A percentile compares a stretch with the other conserved stretches of the same genome.
phyloP scores from a whole-genome alignment of 2,329 filamentous ascomycete genomes.

The Diaporthe ampelina region DNA sequence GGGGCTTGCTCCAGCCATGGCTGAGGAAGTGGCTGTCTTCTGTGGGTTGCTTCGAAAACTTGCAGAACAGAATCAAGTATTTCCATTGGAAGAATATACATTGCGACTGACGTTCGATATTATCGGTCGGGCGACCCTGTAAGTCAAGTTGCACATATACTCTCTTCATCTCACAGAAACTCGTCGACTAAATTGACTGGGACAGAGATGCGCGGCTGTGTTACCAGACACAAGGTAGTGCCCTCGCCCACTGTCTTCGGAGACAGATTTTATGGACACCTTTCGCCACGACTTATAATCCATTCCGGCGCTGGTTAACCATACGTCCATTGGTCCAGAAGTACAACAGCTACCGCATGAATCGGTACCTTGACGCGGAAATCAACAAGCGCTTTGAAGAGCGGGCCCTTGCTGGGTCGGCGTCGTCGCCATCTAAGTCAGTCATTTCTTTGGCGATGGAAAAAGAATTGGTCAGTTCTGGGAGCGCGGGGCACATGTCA shows the following conservation, averaged over 20 bases:
- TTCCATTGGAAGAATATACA: slow-evolving; percentile 5
- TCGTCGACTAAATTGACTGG: background rate
- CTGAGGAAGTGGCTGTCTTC: slow-evolving; percentile 1
- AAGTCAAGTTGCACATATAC: background rate
- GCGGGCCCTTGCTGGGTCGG: background rate
- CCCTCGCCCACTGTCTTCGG: background rate
- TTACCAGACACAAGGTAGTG: background rate
- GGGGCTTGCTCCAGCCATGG: background rate
- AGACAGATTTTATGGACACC: background rate
- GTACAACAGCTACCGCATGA: slow-evolving; percentile 4
- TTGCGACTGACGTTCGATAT: slow-evolving; percentile 16
- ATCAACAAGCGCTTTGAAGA: slow-evolving; percentile 12
- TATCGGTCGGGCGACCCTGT: background rate
- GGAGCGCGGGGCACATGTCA: too few relatives aligned
- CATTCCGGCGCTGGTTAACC: background rate
- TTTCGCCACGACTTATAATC: slow-evolving; percentile 6
- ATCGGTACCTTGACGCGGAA: background rate
- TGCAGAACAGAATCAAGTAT: background rate
- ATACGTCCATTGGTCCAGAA: background rate
- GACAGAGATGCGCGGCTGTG: background rate
- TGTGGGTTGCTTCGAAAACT: background rate
- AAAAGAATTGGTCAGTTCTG: background rate
- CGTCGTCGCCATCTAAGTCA: background rate
- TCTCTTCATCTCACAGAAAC: background rate
- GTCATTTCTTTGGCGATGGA: background rate